Conservation (phyloP, 2,329 filamentous ascomycete genomes). For the Fonsecaea monophora region DNA sequence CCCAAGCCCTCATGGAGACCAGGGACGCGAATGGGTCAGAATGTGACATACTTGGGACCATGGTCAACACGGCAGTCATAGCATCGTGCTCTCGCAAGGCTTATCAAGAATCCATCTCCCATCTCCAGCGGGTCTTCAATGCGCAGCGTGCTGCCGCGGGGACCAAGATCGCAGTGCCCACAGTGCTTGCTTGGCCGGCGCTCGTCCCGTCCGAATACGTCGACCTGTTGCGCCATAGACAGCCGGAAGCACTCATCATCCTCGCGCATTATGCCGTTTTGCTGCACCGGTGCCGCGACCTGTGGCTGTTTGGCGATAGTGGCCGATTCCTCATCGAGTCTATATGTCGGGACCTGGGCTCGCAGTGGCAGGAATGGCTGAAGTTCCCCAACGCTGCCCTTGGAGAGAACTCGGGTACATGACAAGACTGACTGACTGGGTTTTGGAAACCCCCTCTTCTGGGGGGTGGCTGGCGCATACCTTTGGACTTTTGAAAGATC, state of each 20-base stretch:
- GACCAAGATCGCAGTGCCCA: not conserved
- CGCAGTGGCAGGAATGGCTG: conserved; percentile 25
- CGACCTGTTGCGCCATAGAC: conserved; percentile 46
- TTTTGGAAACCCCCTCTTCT: not conserved
- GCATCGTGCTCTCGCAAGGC: conserved; percentile 12
- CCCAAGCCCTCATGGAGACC: conserved; percentile 1
- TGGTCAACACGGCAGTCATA: conserved; percentile 25
- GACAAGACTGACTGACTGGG: not conserved
- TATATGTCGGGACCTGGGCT: conserved; percentile 17
- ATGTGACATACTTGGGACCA: conserved; percentile 21
- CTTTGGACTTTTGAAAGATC: too few species aligned
- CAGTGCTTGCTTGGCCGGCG: conserved; percentile 46
- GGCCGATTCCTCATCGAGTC: conserved; percentile 40
- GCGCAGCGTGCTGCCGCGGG: conserved; percentile 7
- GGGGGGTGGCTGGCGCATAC: too few species aligned
- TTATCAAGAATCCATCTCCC: conserved; percentile 29
- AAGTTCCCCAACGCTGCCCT: conserved; percentile 14
- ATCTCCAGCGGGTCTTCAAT: conserved; percentile 31
- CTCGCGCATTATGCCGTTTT: conserved; percentile 42
- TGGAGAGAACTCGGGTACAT: not conserved
- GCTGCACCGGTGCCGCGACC: conserved; percentile 34
- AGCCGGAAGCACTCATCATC: conserved; percentile 45
- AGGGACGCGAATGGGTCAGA: conserved; percentile 12
- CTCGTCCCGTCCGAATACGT: conserved; percentile 44
- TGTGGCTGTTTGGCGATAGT: conserved; percentile 34